A percentile compares a stretch with the other conserved stretches of the same genome.
Evolutionary conservation across 2,329 filamentous ascomycete genomes (phyloP).

Genomic region (Penicillium sp.): DNA sequence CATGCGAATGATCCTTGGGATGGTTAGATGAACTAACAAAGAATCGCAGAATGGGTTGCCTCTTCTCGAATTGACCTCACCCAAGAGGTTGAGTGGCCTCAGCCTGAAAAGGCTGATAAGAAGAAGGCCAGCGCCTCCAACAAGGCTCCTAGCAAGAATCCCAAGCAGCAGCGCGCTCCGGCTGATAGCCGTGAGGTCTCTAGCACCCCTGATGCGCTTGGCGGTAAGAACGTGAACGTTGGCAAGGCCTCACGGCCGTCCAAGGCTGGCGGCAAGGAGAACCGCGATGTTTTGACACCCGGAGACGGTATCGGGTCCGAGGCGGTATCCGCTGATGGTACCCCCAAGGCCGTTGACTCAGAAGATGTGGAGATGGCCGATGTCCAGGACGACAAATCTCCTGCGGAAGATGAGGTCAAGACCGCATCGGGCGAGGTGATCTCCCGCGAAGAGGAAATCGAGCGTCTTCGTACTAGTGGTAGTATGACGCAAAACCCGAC

Average conservation of each 20-base stretch:
- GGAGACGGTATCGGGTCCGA: conserved; percentile 38
- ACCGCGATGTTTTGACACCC: conserved; percentile 53
- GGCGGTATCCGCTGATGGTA: conserved; percentile 42
- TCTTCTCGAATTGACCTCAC: conserved; percentile 80
- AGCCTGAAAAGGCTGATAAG: conserved; percentile 86
- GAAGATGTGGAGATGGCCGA: conserved; percentile 52
- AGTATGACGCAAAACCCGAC: conserved; percentile 99
- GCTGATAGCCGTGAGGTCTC: conserved; percentile 59
- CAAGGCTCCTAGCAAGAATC: conserved; percentile 62
- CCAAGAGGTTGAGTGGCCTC: conserved; percentile 95
- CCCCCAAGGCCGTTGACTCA: conserved; percentile 40
- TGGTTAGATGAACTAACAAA: conserved; percentile 39
- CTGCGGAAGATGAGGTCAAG: conserved; percentile 44
- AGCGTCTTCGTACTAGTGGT: conserved; percentile 89
- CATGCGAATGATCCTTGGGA: not conserved
- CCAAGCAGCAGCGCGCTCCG: conserved; percentile 55
- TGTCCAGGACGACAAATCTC: conserved; percentile 33
- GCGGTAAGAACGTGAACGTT: conserved; percentile 54
- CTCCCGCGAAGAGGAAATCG: conserved; percentile 85
- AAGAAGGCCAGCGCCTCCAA: conserved; percentile 67
- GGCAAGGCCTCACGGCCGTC: conserved; percentile 54
- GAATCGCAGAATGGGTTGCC: conserved; percentile 80
- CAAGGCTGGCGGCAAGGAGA: conserved; percentile 65
- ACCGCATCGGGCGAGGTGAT: conserved; percentile 45
- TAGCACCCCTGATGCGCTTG: conserved; percentile 57